Evolutionary conservation across 768 basidiomycete species (phyloP), one percentile per base, ranked within the genome.

Genomic region (Leccinum boreale): DNA sequence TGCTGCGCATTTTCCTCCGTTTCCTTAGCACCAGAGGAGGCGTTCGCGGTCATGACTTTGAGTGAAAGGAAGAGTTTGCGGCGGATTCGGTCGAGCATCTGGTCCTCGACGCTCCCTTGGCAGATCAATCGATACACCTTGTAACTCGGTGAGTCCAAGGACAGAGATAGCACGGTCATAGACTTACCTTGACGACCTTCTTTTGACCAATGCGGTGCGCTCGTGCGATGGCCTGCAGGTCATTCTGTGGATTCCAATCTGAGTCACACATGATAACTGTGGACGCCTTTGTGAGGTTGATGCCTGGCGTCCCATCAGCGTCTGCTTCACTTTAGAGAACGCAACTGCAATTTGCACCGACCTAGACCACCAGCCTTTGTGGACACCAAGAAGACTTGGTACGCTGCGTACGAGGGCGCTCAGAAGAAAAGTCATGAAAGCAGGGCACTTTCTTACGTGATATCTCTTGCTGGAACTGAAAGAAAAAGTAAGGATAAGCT

Each of bases 121-220:
- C 85, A 86, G 47, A 90, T 85, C 31, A 90, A 72, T 24, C 87
- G 80, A 65, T 86, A 86, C 2, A 90, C 87, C 82, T 83, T 58
- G 47, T n/a, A 21, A 23, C 39, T 46, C 33, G 33, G 51, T 56
- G 19, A 56, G 56, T 53, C 17, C 39, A 19, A 21, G 28, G 6
- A 2, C 11, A 6, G 47, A 31, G 9, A 36, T 35, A 17, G 3
- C 14, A 21, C 33, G 21, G 26, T 2, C 2, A 33, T 10, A 5
- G 11, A 28, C 65, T 24, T 64, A 84, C 83, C 69, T 87, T 82
- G 58, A 90, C 89, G 24, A 75, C 74, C 65, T 87, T 88, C 52
- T 81, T 88, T 68, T 90, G 89, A 6, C 89, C 89, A 54, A 90
- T 88, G 10, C 91, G 82, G 69, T 92, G 91, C 0, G 91, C 91